Evolutionary conservation across 1,284 basidiomycete species (phyloP), one percentile per base, ranked within the genome.

Genomic region (Tilletia indica): DNA sequence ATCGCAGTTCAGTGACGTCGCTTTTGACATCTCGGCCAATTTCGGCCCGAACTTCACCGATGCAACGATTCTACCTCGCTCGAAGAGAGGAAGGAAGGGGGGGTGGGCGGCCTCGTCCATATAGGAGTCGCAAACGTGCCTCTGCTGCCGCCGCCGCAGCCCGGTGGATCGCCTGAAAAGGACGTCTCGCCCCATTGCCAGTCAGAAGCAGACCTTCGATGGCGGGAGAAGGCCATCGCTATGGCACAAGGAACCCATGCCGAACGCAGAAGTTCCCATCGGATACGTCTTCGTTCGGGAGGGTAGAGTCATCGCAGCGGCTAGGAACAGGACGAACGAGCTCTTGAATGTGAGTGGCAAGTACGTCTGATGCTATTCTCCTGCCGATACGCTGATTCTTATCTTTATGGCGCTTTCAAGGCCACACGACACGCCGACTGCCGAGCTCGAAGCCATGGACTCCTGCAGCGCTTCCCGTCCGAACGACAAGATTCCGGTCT

Each of bases 361-460:
- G 25, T 31, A 31, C 25, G 25, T 31, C 25, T 31, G 25, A 31
- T 31, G 25, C 25, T 31, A 31, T 31, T 31, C 25, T 31, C 25
- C 25, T 31, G 25, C 25, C 25, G 2, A 31, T 31, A 31, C 25
- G 25, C 25, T 31, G 25, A 31, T 31, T 31, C 25, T 31, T 31
- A 31, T 31, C 25, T 31, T 31, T 31, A 31, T 31, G 25, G 25
- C 25, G 25, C 25, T 31, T 31, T 31, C 77, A 39, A 97, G 94
- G 95, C 94, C 0, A 99, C 96, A 3, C 89, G 96, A 69, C 97
- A 99, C 82, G 96, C 97, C 56, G 97, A 99, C 85, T 82, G 96
- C 97, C 56, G 97, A 99, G 85, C 90, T 99, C 21, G 97, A 98
- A 85, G 96, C 97, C 0, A 95, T 99, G 77, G 94, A 97, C 83